Evolutionary conservation across 495 filamentous ascomycete species (phyloP).

Genomic region (Penicillium malachiteum): DNA sequence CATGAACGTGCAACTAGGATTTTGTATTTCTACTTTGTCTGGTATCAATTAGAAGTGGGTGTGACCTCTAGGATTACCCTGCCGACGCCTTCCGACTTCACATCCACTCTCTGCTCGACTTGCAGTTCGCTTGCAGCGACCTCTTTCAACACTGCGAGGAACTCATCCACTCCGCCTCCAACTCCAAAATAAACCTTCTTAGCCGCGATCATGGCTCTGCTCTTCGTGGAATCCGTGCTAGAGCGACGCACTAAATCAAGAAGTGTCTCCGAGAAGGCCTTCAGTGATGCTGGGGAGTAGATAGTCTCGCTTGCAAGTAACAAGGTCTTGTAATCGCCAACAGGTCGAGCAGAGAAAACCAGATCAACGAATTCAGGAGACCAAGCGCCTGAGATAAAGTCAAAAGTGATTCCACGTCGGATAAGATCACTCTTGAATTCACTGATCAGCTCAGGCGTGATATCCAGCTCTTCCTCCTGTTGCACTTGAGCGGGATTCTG

Average conservation of each 20-base stretch:
- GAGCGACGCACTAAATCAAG: slow-evolving; percentile 60
- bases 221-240: slow-evolving; percentile 35
- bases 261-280: slow-evolving; percentile 71
- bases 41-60: slow-evolving; percentile 4
- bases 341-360: slow-evolving; percentile 32
- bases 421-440: slow-evolving; percentile 61
- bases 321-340: slow-evolving; percentile 36
- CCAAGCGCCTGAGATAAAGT: slow-evolving; percentile 85
- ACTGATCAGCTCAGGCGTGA: slow-evolving; percentile 60
- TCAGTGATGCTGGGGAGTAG: slow-evolving; percentile 76
- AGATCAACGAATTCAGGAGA: slow-evolving; percentile 63
- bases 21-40: slow-evolving; percentile 2
- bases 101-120: slow-evolving; percentile 61
- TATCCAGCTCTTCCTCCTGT: slow-evolving; percentile 69
- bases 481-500: slow-evolving; percentile 2
- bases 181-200: slow-evolving; percentile 97
- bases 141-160: slow-evolving; percentile 60
- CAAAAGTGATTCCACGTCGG: slow-evolving; percentile 56
- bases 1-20: neutral
- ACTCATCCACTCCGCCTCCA: slow-evolving; percentile 88
- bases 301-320: slow-evolving; percentile 92
- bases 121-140: slow-evolving; percentile 56
- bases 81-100: slow-evolving; percentile 50
- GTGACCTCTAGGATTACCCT: slow-evolving; percentile 47
- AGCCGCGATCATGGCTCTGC: slow-evolving; percentile 76